These are phyloP conservation scores for Skeletonema costatum DNA, from an alignment of 108 stramenopile genomes.

Conservation along the genomic window DNA sequence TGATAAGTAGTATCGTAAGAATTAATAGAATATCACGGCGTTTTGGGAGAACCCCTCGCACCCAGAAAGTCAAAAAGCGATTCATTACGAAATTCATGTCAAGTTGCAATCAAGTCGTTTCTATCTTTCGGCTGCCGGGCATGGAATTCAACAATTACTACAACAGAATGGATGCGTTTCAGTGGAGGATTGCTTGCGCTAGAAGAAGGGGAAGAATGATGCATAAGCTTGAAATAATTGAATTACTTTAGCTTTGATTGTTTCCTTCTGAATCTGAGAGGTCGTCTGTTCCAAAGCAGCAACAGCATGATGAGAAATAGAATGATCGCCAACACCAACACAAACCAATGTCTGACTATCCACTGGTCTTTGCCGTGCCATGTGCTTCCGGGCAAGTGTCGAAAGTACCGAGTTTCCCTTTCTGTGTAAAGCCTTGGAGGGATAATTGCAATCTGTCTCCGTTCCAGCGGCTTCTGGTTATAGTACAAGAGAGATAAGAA, in stretches of 20 bases:
- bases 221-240: not conserved
- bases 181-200: slow-evolving; percentile 15
- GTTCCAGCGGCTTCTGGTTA: not conserved
- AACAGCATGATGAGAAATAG: no score
- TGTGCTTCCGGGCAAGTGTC: slow-evolving; percentile 26
- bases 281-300: no score
- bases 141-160: slow-evolving; percentile 9
- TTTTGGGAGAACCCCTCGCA: no score
- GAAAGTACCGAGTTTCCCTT: slow-evolving; percentile 17
- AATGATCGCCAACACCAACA: not conserved
- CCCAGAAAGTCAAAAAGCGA: no score
- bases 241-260: no score
- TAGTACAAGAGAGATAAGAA: slow-evolving; percentile 19
- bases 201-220: slow-evolving; percentile 12
- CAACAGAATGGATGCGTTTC: slow-evolving; percentile 36
- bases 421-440: slow-evolving; percentile 14
- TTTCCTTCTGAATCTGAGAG: no score
- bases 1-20: no score
- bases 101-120: slow-evolving; percentile 25
- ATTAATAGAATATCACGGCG: no score
- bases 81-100: slow-evolving; percentile 14
- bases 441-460: slow-evolving; percentile 4
- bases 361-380: slow-evolving; percentile 24
- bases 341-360: slow-evolving; percentile 3
- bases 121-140: not conserved